Percentiles rank a stretch among this genome's conserved stretches.
These are phyloP conservation scores for Gnomoniopsis smithogilvyi DNA, from an alignment of 2,329 filamentous ascomycete species.

Conservation along the genomic window DNA sequence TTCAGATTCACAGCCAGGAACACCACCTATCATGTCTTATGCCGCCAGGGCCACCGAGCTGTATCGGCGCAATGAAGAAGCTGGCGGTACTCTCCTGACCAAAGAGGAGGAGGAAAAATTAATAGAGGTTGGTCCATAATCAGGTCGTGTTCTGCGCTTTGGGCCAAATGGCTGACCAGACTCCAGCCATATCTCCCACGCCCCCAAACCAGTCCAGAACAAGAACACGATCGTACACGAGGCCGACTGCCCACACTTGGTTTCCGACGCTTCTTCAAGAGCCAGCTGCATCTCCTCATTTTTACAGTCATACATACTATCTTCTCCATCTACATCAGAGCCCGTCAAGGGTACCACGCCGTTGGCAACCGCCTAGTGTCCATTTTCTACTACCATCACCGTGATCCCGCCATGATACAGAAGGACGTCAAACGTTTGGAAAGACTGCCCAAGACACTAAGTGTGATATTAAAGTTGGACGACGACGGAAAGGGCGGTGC, in stretches of 20 bases:
- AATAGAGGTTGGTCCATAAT: slow-evolving; percentile 34
- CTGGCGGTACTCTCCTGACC: slow-evolving; percentile 37
- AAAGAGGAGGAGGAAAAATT: slow-evolving; percentile 42
- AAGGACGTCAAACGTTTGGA: slow-evolving; percentile 75
- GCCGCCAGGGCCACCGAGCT: slow-evolving; percentile 33
- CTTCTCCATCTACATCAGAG: slow-evolving; percentile 84
- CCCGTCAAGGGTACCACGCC: slow-evolving; percentile 75
- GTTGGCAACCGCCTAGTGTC: slow-evolving; percentile 75
- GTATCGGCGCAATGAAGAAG: slow-evolving; percentile 44
- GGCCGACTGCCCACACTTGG: slow-evolving; percentile 36
- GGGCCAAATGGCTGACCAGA: slow-evolving; percentile 20
- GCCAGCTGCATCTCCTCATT: slow-evolving; percentile 62
- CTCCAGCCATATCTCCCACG: slow-evolving; percentile 34
- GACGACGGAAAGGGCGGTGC: slow-evolving; percentile 66
- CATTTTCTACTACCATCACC: slow-evolving; percentile 91
- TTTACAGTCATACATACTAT: slow-evolving; percentile 72
- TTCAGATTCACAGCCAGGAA: background rate
- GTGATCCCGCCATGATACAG: slow-evolving; percentile 87
- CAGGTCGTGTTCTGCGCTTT: background rate
- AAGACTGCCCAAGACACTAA: slow-evolving; percentile 80
- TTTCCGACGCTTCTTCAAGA: slow-evolving; percentile 58
- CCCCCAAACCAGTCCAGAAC: slow-evolving; percentile 28
- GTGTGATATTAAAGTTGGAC: slow-evolving; percentile 76
- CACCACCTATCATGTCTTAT: slow-evolving; percentile 32
- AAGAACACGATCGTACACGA: slow-evolving; percentile 19